A percentile compares a stretch with the other conserved stretches of the same genome.
Evolutionary conservation across 2,329 filamentous ascomycete genomes (phyloP).

Genomic region (Aspergillus quadrilineatus): DNA sequence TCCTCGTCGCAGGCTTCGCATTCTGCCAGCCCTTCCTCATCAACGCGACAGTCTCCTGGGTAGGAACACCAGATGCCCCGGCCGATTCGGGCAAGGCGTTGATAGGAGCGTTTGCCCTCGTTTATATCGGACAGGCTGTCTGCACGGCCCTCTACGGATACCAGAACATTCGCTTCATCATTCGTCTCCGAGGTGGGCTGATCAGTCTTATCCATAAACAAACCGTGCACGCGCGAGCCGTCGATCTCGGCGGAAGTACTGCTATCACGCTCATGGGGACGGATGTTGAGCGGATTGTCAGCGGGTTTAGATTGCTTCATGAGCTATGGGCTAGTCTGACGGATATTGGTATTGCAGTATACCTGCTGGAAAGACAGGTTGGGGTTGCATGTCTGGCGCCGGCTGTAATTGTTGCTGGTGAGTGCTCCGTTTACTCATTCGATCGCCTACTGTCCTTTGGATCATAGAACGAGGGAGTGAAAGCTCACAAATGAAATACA

Average conservation of each 20-base stretch:
- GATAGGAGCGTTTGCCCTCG: neutral
- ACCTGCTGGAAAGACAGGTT: neutral
- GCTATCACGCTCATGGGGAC: neutral
- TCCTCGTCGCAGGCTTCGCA: neutral
- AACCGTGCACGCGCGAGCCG: neutral
- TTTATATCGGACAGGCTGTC: neutral
- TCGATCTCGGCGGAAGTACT: neutral
- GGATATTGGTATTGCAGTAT: neutral
- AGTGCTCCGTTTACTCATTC: neutral
- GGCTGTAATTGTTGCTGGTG: neutral
- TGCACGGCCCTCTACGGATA: neutral
- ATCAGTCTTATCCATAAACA: neutral
- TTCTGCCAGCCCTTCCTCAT: constrained; percentile 1
- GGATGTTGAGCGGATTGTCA: neutral
- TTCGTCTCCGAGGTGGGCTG: neutral
- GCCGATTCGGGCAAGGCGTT: neutral
- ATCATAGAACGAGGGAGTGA: too few relatives aligned
- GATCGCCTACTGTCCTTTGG: too few relatives aligned
- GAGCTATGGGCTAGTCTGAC: neutral
- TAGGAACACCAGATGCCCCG: neutral
- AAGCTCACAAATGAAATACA: neutral
- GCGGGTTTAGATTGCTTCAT: neutral
- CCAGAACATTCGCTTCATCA: neutral
- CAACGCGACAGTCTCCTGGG: neutral
- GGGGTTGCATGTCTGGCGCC: neutral